Conservation (phyloP, 2,329 filamentous ascomycete genomes). For the Aureobasidium pullulans region DNA sequence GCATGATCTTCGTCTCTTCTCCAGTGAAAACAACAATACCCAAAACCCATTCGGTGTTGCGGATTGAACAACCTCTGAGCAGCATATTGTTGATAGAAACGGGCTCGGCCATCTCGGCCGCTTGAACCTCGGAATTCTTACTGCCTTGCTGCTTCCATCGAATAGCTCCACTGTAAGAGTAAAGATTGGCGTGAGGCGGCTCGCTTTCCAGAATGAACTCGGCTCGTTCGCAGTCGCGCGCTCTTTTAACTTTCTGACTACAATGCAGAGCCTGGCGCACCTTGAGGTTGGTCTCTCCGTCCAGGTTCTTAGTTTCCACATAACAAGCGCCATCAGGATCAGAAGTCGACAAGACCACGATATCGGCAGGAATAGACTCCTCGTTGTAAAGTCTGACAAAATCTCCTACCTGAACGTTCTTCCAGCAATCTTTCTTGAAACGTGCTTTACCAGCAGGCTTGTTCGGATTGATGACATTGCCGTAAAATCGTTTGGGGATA, state of each 20-base stretch:
- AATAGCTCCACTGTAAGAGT: constrained; percentile 86
- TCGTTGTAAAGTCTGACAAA: constrained; percentile 95
- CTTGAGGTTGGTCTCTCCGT: constrained; percentile 96
- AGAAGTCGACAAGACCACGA: constrained; percentile 87
- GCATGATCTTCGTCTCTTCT: constrained; percentile 97
- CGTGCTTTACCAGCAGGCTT: constrained; percentile 62
- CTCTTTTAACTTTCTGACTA: constrained; percentile 74
- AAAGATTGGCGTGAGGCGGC: constrained; percentile 83
- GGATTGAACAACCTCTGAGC: constrained; percentile 83
- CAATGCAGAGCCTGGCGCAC: constrained; percentile 86
- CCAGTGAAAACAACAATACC: constrained; percentile 92
- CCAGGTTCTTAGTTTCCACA: constrained; percentile 95
- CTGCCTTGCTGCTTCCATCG: constrained; percentile 72
- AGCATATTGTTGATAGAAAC: constrained; percentile 93
- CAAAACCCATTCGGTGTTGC: constrained; percentile 94
- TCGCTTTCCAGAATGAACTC: constrained; percentile 89
- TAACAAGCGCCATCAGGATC: constrained; percentile 93
- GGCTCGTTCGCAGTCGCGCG: constrained; percentile 82
- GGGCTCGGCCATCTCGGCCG: constrained; percentile 78
- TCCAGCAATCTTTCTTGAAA: constrained; percentile 93
- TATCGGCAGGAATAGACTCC: constrained; percentile 87
- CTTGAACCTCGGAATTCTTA: constrained; percentile 53
- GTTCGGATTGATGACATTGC: constrained; percentile 66
- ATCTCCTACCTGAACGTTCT: constrained; percentile 88
- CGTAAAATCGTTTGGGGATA: constrained; percentile 47